Evolutionary conservation across 495 filamentous ascomycete genomes (phyloP), one percentile per base, ranked within the genome.

Genomic region (Oleoguttula mirabilis): DNA sequence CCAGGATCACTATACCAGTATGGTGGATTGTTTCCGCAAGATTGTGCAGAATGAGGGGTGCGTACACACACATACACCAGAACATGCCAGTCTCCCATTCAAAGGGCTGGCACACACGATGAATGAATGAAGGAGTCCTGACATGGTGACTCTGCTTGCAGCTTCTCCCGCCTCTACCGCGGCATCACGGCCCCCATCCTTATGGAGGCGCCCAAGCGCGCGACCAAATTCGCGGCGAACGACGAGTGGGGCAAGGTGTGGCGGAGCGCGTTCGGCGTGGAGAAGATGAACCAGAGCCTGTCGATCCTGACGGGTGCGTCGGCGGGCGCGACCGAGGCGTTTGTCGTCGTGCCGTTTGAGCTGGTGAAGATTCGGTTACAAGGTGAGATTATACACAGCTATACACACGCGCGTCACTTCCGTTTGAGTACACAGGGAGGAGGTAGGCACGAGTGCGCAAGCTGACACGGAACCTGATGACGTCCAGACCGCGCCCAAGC

Each of bases 201-300:
- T 49, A 96, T 98, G 90, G 90, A 98, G 66, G 90, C 90, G 14
- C 90, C 90, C 42, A 98, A 98, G 75, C 79, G 90, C 60, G 90
- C 90, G 7, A 94, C 83, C 65, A 98, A 98, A 63, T 96, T 98
- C 66, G 88, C 90, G 37, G 92, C 90, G 60, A 98, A 98, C 64
- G 92, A 98, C 60, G 80, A 86, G 61, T 98, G 90, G 90, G 90
- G 90, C 49, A 75, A 79, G 60, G 75, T 93, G 64, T 98, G 90
- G 70, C 82, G 82, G 42, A 76, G 76, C 41, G 56, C 77, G 28
- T 96, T 98, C 62, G 84, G 82, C 40, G 69, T 76, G 22, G 62
- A 76, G 33, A 81, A 93, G 66, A 90, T 94, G 77, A 95, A 73
- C 45, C 90, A 96, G 61, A 68, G 73, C 8, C 73, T 98, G 39